Evolutionary conservation across 1,284 basidiomycete species (phyloP).

Genomic region (Cystobasidium slooffiae): DNA sequence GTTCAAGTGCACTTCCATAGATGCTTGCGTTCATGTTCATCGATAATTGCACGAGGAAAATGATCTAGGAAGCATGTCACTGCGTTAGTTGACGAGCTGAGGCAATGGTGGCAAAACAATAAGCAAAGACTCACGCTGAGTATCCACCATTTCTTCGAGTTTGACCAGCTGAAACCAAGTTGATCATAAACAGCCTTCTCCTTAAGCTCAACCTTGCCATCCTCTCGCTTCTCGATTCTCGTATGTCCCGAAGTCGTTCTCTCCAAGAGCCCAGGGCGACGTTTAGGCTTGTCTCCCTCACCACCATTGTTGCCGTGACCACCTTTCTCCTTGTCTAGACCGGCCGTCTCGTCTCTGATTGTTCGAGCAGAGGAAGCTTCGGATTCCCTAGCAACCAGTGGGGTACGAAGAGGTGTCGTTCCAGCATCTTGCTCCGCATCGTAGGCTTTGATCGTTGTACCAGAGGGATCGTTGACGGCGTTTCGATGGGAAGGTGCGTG

Average conservation of each 20-base stretch:
- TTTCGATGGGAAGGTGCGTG: not conserved
- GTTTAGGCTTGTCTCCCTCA: not conserved
- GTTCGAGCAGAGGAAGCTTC: not conserved
- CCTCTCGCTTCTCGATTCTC: not conserved
- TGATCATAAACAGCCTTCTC: slow-evolving; percentile 35
- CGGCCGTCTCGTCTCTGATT: not conserved
- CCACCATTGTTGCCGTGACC: not conserved
- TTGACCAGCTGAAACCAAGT: slow-evolving; percentile 27
- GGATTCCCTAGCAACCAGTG: not conserved
- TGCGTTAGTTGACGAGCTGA: not conserved
- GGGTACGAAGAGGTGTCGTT: not conserved
- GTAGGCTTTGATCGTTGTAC: not conserved
- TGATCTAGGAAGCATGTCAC: not conserved
- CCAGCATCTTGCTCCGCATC: not conserved
- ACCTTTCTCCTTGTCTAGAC: slow-evolving; percentile 11
- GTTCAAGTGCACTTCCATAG: slow-evolving; percentile 55
- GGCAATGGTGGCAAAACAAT: not conserved
- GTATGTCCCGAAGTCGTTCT: slow-evolving; percentile 8
- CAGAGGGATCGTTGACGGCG: not conserved
- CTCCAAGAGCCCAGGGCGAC: not conserved
- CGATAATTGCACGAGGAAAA: slow-evolving; percentile 39
- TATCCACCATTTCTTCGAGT: slow-evolving; percentile 42
- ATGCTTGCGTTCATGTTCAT: slow-evolving; percentile 58
- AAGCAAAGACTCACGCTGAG: slow-evolving; percentile 5
- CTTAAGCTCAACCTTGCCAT: slow-evolving; percentile 29